These are phyloP conservation scores for Rosa chinensis DNA, from an alignment of 306 rosid species.

Conservation along the genomic window DNA sequence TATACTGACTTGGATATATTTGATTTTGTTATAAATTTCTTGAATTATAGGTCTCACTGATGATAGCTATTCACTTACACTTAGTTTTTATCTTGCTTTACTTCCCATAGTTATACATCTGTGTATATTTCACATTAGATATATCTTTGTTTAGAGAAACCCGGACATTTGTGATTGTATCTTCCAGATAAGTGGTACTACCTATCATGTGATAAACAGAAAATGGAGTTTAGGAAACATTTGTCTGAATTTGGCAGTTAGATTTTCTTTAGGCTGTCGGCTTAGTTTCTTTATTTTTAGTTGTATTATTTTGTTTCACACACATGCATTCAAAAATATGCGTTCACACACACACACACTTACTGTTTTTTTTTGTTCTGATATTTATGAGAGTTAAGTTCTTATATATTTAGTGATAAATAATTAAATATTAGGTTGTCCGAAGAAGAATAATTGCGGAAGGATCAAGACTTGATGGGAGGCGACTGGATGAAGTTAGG, in stretches of 20 bases:
- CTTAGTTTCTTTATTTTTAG: constrained; percentile 7
- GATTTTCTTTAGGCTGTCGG: not conserved
- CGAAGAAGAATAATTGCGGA: constrained; percentile 80
- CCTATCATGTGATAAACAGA: not conserved
- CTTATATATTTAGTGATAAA: constrained; percentile 25
- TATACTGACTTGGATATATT: not conserved
- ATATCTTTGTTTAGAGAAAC: not conserved
- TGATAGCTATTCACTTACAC: not conserved
- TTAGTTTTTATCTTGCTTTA: not conserved
- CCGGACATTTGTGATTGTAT: not conserved
- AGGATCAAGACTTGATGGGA: constrained; percentile 88
- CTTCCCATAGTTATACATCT: not conserved
- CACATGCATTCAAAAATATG: not conserved
- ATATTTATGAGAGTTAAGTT: constrained; percentile 23
- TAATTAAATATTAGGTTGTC: constrained; percentile 58
- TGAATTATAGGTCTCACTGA: not conserved
- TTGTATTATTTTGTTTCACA: constrained; percentile 14
- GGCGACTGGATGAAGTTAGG: constrained; percentile 92
- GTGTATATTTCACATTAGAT: not conserved
- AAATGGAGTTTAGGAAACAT: not conserved
- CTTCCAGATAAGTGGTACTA: not conserved
- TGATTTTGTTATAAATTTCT: not conserved
- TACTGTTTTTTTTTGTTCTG: constrained; percentile 9
- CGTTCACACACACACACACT: not conserved
- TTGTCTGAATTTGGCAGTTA: not conserved